Evolutionary conservation across 116 monocot species (phyloP), one percentile per base, ranked within the genome.

Genomic region (Posidonia oceanica): DNA sequence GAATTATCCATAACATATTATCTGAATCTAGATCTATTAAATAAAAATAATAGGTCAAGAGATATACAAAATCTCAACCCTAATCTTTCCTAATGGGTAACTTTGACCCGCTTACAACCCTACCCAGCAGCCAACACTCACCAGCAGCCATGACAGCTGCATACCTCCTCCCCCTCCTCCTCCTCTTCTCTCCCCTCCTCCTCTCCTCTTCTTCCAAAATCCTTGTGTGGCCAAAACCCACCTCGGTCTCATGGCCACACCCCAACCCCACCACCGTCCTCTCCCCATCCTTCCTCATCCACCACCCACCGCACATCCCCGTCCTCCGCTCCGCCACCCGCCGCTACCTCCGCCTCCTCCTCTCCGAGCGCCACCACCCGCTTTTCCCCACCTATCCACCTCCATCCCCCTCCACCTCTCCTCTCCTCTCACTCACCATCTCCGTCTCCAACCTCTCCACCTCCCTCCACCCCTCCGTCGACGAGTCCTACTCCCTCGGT

Each of bases 161-260:
- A 29, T 36, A 15, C 62, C 13, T 20, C 39, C 40, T 15, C 36
- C 54, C 11, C 23, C 20, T 51, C 59, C 16, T 61, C 52, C 22
- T 7, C 17, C 18, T 41, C 17, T 0, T 37, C 69, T 5, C 7
- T 41, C 6, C 7, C 69, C 21, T 39, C 69, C 11, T 17, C 61
- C 10, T 12, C 39, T 11, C 56, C 76, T n/a, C 71, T 18, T 36
- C 76, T 17, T 36, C 70, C 36, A 10, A 18, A 53, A 53, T 94
- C 79, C 79, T 77, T 44, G 69, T 90, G 5, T 94, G 94, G 94
- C 91, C 94, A 17, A 82, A 78, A 15, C 94, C 94, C 15, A 69
- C 72, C 66, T 57, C 63, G 52, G 2, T 86, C 23, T 74, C 77
- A 5, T 91, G 88, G 88, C 80, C 82, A 7, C 38, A 3, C 3